Evolutionary conservation across 2,329 filamentous ascomycete species (phyloP), one percentile per base, ranked within the genome.

Genomic region (Aspergillus udagawae): DNA sequence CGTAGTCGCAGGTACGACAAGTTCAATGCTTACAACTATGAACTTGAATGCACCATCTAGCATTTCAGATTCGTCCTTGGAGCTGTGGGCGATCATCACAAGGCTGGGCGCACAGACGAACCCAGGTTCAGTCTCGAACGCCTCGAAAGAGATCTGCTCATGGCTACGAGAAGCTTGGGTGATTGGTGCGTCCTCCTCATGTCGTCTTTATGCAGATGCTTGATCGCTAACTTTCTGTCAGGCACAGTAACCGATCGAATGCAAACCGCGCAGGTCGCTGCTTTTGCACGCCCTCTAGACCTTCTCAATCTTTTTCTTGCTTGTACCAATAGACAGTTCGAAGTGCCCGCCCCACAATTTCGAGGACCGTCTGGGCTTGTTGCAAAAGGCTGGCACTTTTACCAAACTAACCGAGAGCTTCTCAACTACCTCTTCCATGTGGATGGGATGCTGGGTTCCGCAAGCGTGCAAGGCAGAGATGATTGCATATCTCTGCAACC

Each of bases 141-240:
- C 86, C 3, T 86, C 85, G 41, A 88, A 86, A 61, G 85, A 89
- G 65, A 82, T 94, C 38, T 83, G 94, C 55, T 82, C 86, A 65
- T 99, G 94, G 94, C 73, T 94, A 1, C 86, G 92, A 65, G 83
- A 86, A 35, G 87, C 83, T 66, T 99, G 93, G 92, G 86, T 86
- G 63, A 89, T 92, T 62, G 86, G 90, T 93, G 79, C 70, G 83
- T 73, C 54, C 21, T 51, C 35, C 27, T 41, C 28, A 47, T 54
- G 25, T 10, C 21, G 2, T 23, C 6, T 53, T 52, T 51, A 51
- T 42, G 53, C 49, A 58, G 50, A 57, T 56, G 56, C 58, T 63
- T 49, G 44, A 47, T 44, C 56, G 14, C 53, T 50, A 45, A 52
- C 63, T 8, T 52, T 38, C n/a, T 29, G 61, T 2, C 49, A 89